Evolutionary conservation across 2,329 filamentous ascomycete genomes (phyloP).

Genomic region (Chrysoporthe cubensis): DNA sequence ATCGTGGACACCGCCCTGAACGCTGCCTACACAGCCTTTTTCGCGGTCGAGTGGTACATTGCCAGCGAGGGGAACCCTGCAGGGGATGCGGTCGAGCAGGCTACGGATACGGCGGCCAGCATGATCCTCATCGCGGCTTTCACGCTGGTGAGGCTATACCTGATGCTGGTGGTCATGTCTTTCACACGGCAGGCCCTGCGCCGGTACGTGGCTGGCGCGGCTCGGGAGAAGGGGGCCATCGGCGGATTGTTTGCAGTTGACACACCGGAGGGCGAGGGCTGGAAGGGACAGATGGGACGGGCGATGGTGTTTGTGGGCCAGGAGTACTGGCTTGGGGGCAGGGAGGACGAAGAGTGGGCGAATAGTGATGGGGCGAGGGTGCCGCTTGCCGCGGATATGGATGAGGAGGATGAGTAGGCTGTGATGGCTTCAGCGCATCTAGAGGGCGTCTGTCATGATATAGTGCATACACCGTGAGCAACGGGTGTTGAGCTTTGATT

Average conservation of each 20-base stretch:
- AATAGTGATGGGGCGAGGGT: slow-evolving; percentile 51
- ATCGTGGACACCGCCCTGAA: slow-evolving; percentile 82
- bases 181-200: slow-evolving; percentile 79
- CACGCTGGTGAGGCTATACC: slow-evolving; percentile 79
- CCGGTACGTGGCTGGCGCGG: slow-evolving; percentile 60
- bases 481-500: not conserved
- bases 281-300: slow-evolving; percentile 78
- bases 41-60: slow-evolving; percentile 85
- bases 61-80: slow-evolving; percentile 44
- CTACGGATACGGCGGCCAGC: slow-evolving; percentile 71
- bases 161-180: slow-evolving; percentile 80
- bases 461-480: not conserved
- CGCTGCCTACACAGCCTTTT: slow-evolving; percentile 77
- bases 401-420: slow-evolving; percentile 20
- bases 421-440: slow-evolving; percentile 12
- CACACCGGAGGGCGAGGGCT: slow-evolving; percentile 76
- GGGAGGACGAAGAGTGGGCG: slow-evolving; percentile 70
- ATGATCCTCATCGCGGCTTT: slow-evolving; percentile 76
- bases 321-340: slow-evolving; percentile 75
- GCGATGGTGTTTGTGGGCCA: slow-evolving; percentile 74
- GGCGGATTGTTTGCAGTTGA: slow-evolving; percentile 66
- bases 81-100: slow-evolving; percentile 33
- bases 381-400: slow-evolving; percentile 9
- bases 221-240: slow-evolving; percentile 29
- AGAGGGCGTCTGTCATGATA: not conserved